Base-by-base conservation (phyloP, 164 flowering plant genomes). In the Pachysandra terminalis region DNA sequence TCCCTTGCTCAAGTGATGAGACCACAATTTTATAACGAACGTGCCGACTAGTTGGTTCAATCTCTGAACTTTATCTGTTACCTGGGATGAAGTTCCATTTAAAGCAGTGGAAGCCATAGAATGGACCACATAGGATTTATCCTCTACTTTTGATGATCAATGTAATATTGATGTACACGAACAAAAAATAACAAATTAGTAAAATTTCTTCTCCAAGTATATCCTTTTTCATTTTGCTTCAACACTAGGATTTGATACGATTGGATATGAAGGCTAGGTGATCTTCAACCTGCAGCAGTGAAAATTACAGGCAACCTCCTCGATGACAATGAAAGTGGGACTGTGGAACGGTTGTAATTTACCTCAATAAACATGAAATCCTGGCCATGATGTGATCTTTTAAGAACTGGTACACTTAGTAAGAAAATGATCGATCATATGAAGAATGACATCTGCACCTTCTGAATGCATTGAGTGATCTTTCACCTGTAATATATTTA, bases 391-490 rank as follows among this genome's bases (percentile, higher is more conserved):
- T 23, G 48, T 8, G 48, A 63, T 14, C 10, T 24, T 21, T 59
- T 22, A 7, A 24, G 22, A 19, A 51, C 32, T 27, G 40, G 28
- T 22, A 16, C 1, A 49, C 53, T 45, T 32, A 68, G 79, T 63
- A 67, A 75, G 81, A 71, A 95, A 89, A 79, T 90, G 92, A 82
- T 95, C 97, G 8, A 95, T 90, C 78, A 92, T 90, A 73, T 95
- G 98, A 16, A 69, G 85, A 63, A 95, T 87, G 65, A 92, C 96
- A 80, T 92, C 96, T 61, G 84, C 93, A 37, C 98, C 98, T 65
- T 95, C 97, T 19, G 80, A 75, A 73, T 90, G 96, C 75, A 78
- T 69, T 61, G 41, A 66, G 24, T 77, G 76, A 67, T 92, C 87
- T 79, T 92, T 89, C 51, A 89, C 97, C 97, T 92, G 90, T 61